A percentile compares a stretch with the other conserved stretches of the same genome.
Conservation (phyloP, 306 rosid species). For the Cotoneaster glaucophyllus region DNA sequence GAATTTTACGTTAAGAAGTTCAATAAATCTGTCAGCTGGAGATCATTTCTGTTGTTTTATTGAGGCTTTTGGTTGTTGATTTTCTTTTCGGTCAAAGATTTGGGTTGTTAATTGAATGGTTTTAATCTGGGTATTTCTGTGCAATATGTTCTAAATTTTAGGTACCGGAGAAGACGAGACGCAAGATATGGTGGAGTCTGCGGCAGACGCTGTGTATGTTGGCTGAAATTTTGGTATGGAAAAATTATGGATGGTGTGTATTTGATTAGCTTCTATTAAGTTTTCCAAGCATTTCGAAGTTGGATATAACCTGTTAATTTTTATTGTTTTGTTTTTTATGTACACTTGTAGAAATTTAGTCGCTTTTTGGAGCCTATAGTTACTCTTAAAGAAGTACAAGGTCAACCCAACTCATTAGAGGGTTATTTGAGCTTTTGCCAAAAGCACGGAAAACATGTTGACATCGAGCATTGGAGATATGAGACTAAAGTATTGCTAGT, state of each 20-base stretch:
- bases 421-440: slow-evolving; percentile 51
- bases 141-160: slow-evolving; percentile 5
- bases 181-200: slow-evolving; percentile 68
- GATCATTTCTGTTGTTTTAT: slow-evolving; percentile 10
- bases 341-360: slow-evolving; percentile 39
- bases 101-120: background rate
- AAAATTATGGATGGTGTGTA: slow-evolving; percentile 60
- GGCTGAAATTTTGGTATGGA: slow-evolving; percentile 48
- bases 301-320: background rate
- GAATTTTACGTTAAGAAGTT: slow-evolving; percentile 43
- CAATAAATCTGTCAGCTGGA: slow-evolving; percentile 20
- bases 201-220: slow-evolving; percentile 59
- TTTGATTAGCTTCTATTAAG: background rate
- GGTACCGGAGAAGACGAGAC: slow-evolving; percentile 32
- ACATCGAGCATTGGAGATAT: slow-evolving; percentile 27
- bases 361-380: slow-evolving; percentile 59
- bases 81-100: no score
- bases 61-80: background rate
- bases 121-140: background rate
- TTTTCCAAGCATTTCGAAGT: background rate
- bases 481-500: slow-evolving; percentile 25
- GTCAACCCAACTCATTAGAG: slow-evolving; percentile 61
- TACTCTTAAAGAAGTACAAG: slow-evolving; percentile 36
- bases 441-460: slow-evolving; percentile 50
- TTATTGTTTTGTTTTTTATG: background rate